Evolutionary conservation across 1,284 basidiomycete genomes (phyloP).

Genomic region (Naganishia liquefaciens): DNA sequence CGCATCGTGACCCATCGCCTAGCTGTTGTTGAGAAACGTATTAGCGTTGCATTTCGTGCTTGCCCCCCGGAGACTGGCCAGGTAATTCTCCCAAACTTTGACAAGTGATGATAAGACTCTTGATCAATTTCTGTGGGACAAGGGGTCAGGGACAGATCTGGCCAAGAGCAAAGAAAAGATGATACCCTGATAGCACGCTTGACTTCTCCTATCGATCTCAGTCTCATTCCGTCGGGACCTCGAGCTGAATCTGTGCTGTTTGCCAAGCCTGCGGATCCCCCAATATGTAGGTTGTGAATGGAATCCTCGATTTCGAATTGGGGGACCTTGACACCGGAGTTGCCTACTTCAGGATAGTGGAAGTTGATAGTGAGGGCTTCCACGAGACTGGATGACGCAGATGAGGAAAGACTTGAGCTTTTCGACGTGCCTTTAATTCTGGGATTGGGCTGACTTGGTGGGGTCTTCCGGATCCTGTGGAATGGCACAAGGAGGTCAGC

Average conservation of each 20-base stretch:
- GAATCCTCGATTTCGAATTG: conserved; percentile 28
- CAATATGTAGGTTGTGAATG: conserved; percentile 17
- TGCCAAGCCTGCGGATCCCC: conserved; percentile 5
- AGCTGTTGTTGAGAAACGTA: background rate
- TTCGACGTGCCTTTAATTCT: background rate
- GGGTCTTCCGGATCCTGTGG: conserved; percentile 35
- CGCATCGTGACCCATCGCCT: conserved; percentile 32
- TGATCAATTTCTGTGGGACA: conserved; percentile 24
- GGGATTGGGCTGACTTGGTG: conserved; percentile 24
- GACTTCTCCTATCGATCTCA: conserved; percentile 30
- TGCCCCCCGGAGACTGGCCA: background rate
- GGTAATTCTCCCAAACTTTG: conserved; percentile 32
- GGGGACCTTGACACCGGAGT: conserved; percentile 15
- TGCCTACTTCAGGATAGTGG: conserved; percentile 27
- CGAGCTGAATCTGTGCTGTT: conserved; percentile 3
- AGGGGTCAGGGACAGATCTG: background rate
- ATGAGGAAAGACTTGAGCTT: background rate
- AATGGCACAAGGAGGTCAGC: background rate
- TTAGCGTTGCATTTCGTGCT: background rate
- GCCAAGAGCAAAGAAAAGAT: background rate
- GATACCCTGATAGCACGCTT: conserved; percentile 29
- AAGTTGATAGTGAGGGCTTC: conserved; percentile 35
- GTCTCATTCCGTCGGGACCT: conserved; percentile 9
- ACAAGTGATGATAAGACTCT: conserved; percentile 31
- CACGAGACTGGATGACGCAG: conserved; percentile 16